Evolutionary conservation across 2,329 filamentous ascomycete genomes (phyloP).

Genomic region (Verticillium isaacii): DNA sequence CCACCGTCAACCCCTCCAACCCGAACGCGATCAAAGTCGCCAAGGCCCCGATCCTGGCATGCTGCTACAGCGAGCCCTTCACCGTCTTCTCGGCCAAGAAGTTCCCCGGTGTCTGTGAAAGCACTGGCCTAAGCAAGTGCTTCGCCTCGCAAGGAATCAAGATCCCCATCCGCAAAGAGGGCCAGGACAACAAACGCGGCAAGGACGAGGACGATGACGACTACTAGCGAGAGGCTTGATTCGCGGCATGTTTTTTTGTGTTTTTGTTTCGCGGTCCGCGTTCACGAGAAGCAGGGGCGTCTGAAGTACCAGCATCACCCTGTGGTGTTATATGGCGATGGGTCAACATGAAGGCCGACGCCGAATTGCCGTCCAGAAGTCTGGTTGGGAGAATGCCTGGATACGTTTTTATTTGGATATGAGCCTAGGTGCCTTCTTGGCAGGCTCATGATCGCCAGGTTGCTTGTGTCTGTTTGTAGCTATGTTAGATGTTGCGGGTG

Average conservation of each 20-base stretch:
- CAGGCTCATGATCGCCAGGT: not conserved
- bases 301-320: not conserved
- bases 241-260: not conserved
- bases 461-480: not conserved
- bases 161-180: conserved; percentile 89
- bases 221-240: conserved; percentile 11
- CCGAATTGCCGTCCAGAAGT: not conserved
- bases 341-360: not conserved
- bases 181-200: conserved; percentile 40
- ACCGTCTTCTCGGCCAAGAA: conserved; percentile 97
- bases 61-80: conserved; percentile 82
- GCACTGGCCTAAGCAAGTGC: conserved; percentile 82
- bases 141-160: conserved; percentile 95
- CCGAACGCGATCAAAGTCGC: conserved; percentile 56
- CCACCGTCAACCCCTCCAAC: conserved; percentile 33
- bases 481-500: not conserved
- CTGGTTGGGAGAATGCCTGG: not conserved
- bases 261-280: not conserved
- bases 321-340: not conserved
- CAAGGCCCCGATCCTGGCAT: conserved; percentile 76
- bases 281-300: not conserved
- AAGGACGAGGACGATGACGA: conserved; percentile 52
- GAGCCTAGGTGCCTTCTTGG: not conserved
- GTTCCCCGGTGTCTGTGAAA: conserved; percentile 95
- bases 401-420: not conserved